phyloP scores from a whole-genome alignment of 83 land plant genomes.

The Diphasiastrum complanatum region DNA sequence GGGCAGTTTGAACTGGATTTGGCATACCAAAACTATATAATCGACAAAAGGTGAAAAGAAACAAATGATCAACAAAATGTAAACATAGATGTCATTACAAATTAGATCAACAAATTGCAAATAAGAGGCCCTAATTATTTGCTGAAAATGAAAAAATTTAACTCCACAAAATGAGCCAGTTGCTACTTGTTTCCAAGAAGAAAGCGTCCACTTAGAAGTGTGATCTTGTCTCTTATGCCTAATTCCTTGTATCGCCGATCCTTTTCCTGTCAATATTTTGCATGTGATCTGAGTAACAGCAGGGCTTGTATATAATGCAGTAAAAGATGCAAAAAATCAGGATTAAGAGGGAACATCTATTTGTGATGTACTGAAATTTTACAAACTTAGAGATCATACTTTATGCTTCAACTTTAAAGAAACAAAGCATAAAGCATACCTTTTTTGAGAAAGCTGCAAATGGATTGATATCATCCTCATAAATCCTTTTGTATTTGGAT shows the following conservation, averaged over 20 bases:
- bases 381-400: no score
- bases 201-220: conserved; percentile 90
- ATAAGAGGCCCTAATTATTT: neutral
- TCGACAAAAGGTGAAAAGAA: no score
- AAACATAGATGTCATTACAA: neutral
- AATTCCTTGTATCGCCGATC: conserved; percentile 97
- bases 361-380: no score
- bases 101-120: neutral
- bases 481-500: conserved; percentile 90
- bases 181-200: conserved; percentile 93
- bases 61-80: neutral
- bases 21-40: no score
- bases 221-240: conserved; percentile 89
- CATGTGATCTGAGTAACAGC: neutral
- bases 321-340: neutral
- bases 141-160: neutral
- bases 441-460: conserved; percentile 95
- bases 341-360: neutral
- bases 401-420: no score
- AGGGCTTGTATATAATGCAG: neutral
- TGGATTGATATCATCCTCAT: conserved; percentile 98
- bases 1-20: no score
- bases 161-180: neutral
- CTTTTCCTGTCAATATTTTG: conserved; percentile 49
- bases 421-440: conserved; percentile 35